Conservation (phyloP, 2,329 filamentous ascomycete species). For the Fusarium nurragi region DNA sequence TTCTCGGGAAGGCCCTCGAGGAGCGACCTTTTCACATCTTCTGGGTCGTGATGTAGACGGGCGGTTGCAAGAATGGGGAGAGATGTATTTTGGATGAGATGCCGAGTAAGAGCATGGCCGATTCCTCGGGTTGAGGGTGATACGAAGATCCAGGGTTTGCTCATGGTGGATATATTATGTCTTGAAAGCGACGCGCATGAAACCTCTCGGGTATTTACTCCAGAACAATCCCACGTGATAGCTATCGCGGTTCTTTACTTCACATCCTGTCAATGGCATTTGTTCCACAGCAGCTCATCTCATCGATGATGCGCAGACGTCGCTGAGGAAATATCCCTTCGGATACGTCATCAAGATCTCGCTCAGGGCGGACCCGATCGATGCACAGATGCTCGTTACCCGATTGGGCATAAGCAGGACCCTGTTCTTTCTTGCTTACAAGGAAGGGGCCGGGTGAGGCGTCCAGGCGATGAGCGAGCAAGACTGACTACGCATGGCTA, state of each 20-base stretch:
- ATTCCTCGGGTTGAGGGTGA: slow-evolving; percentile 60
- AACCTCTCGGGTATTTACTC: not conserved
- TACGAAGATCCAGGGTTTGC: slow-evolving; percentile 61
- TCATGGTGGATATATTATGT: slow-evolving; percentile 47
- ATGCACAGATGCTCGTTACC: slow-evolving; percentile 9
- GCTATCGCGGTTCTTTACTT: not conserved
- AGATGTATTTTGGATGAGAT: slow-evolving; percentile 58
- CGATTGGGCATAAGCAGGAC: slow-evolving; percentile 9
- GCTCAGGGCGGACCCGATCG: slow-evolving; percentile 7
- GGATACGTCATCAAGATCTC: slow-evolving; percentile 36
- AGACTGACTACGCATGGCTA: not conserved
- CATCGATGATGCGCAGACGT: slow-evolving; percentile 38
- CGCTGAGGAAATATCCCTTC: not conserved
- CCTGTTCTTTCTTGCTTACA: not conserved
- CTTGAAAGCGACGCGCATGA: not conserved
- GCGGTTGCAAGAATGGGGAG: slow-evolving; percentile 60
- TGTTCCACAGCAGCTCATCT: not conserved
- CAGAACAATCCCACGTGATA: not conserved
- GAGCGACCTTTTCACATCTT: slow-evolving; percentile 48
- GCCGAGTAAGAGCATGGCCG: slow-evolving; percentile 59
- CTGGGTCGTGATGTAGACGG: slow-evolving; percentile 49
- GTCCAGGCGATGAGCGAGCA: not conserved
- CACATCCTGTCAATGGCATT: not conserved
- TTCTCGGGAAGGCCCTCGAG: slow-evolving; percentile 44
- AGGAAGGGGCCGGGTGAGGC: not conserved